Conservation (phyloP, 768 basidiomycete species). For the Serendipita sp. region DNA sequence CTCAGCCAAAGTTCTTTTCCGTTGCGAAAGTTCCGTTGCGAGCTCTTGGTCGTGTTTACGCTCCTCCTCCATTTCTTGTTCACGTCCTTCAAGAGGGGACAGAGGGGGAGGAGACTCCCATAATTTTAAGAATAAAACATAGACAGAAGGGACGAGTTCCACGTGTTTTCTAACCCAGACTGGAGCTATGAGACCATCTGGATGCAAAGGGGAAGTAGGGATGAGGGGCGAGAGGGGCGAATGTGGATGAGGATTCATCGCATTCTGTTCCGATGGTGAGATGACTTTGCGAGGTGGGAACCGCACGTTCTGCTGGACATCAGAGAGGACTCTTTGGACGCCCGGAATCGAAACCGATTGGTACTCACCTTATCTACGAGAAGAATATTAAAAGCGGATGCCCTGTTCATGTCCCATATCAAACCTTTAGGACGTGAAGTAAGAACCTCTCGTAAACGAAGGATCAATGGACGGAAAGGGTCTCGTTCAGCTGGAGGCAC, state of each 20-base stretch:
- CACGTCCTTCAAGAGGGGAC: conserved; percentile 28
- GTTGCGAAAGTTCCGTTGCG: conserved; percentile 56
- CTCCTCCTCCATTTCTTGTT: conserved; percentile 36
- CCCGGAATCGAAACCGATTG: neutral
- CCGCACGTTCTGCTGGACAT: conserved; percentile 34
- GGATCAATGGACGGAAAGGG: conserved; percentile 40
- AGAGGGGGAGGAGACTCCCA: conserved; percentile 37
- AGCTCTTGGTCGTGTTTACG: conserved; percentile 57
- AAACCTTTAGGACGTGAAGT: conserved; percentile 16
- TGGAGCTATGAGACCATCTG: conserved; percentile 91
- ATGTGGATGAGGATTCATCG: conserved; percentile 34
- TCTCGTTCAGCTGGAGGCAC: conserved; percentile 28
- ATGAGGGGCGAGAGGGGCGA: conserved; percentile 91
- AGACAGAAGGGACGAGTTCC: conserved; percentile 78
- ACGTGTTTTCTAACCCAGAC: conserved; percentile 98
- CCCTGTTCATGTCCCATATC: conserved; percentile 18
- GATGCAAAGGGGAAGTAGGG: conserved; percentile 73
- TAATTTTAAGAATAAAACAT: conserved; percentile 77
- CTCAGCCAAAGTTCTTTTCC: conserved; percentile 69
- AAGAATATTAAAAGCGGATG: conserved; percentile 52
- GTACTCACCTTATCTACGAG: conserved; percentile 59
- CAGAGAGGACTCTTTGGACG: neutral
- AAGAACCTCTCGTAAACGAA: conserved; percentile 54
- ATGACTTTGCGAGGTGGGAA: conserved; percentile 78
- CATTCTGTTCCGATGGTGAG: conserved; percentile 36